Evolutionary conservation across 2,329 filamentous ascomycete genomes (phyloP), one percentile per base, ranked within the genome.

Genomic region (Fusarium coffeatum): DNA sequence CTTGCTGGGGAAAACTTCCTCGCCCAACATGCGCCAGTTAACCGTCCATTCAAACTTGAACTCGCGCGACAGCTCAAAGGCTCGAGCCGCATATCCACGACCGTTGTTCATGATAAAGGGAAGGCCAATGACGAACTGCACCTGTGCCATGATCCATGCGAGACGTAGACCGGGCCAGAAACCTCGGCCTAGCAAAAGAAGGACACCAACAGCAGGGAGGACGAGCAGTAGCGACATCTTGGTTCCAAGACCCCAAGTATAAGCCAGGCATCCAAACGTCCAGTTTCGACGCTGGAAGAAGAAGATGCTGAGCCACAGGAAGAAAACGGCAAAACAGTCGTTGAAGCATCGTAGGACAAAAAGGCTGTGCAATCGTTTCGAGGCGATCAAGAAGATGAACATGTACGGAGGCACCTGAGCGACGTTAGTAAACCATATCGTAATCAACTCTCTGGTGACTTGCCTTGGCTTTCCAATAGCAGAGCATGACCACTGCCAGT

Each of bases 31-130:
- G 56, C 94, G 90, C 96, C 96, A 99, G 80, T 99, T 99, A 72
- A 99, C 96, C 0, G 96, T 99, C 96, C 96, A 99, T 81, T 95
- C 94, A 85, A 95, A 98, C 74, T 97, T 86, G 82, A 99, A 99
- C 74, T 93, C 89, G 57, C 96, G 87, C 48, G 92, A 94, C 62
- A 99, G 86, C 82, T 99, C 94, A 77, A 99, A 99, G 0, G 96
- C 94, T 68, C 92, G 87, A 48, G 88, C 87, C 20, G 97, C 77
- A 78, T 99, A 99, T 28, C 90, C 92, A 63, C 81, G 80, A 22
- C 89, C 80, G 72, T 93, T 91, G 42, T 82, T 83, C 12, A 85
- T 78, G 23, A 92, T 78, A 80, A 98, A 98, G 0, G 94, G 93
- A 45, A 84, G 75, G 48, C 82, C 87, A 34, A 89, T 83, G 68